Base-by-base conservation (phyloP, 2,329 filamentous ascomycete genomes). In the Sclerotinia spermophila region DNA sequence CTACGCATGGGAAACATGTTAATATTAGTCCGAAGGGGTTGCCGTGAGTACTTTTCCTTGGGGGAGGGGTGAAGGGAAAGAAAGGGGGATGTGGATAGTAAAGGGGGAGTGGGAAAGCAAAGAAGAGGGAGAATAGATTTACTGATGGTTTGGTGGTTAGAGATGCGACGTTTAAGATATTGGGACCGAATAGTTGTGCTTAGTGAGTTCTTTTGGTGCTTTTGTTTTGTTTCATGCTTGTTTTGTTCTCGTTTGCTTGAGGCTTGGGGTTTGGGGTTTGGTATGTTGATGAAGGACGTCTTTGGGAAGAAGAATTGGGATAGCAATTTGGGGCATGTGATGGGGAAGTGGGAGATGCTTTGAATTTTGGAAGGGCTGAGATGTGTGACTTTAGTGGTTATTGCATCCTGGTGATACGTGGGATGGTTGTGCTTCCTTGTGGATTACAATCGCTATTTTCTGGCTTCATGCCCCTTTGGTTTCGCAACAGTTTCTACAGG, bases 1-100 rank as follows among this genome's bases (percentile, higher is more conserved):
- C 91, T 0, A 84, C 88, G 38, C 84, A 85, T n/a, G 89, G 87
- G 30, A 80, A 82, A 2, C 91, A 94, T 81, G 83, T 94, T 82
- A 94, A 94, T 77, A 71, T 94, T 69, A 94, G 91, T 0, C 92
- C 92, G 90, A 92, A 64, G 93, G 94, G 92, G 64, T 84, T 90
- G 33, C 82, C 87, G 56, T 68, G 55, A 68, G 67, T 68, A 4
- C 3, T 59, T 19, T 30, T n/a, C 15, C 27, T n/a, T 3, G 27
- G 27, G 15, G 27, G n/a, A 30, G n/a, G 19, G 7, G 53, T 3
- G 45, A n/a, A 30, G 10, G 27, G 2, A 8, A 21, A 21, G 3
- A 24, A 10, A 5, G 19, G 30, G 10, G 27, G 58, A 11, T 30
- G 10, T 19, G 40, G 40, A 35, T 11, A 11, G n/a, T n/a, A 8